phyloP scores from a whole-genome alignment of 2,329 filamentous ascomycete genomes.

The Cryoendolithus antarcticus region DNA sequence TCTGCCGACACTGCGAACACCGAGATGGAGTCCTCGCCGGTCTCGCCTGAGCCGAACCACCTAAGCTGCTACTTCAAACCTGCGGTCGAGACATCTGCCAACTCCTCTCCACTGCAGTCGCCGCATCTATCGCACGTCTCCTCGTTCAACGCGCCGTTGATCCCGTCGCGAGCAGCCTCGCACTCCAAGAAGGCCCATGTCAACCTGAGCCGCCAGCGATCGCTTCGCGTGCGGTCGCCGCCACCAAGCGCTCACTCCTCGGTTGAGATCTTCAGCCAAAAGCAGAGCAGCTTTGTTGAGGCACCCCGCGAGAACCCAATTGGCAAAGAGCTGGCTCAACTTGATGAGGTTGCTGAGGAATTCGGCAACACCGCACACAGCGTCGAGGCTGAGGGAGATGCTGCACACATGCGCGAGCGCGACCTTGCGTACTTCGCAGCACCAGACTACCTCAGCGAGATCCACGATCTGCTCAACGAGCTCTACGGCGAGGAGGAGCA shows the following conservation, averaged over 20 bases:
- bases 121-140: slow-evolving; percentile 47
- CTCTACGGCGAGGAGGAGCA: slow-evolving; percentile 13
- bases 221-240: slow-evolving; percentile 34
- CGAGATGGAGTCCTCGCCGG: slow-evolving; percentile 45
- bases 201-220: slow-evolving; percentile 57
- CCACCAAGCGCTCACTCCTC: slow-evolving; percentile 41
- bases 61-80: slow-evolving; percentile 46
- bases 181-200: slow-evolving; percentile 85
- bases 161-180: slow-evolving; percentile 68
- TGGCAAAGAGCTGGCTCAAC: slow-evolving; percentile 77
- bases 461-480: slow-evolving; percentile 54
- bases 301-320: slow-evolving; percentile 54
- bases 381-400: slow-evolving; percentile 60
- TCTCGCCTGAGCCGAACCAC: slow-evolving; percentile 42
- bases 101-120: slow-evolving; percentile 21
- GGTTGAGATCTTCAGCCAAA: slow-evolving; percentile 40
- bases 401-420: slow-evolving; percentile 53
- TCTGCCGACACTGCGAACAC: slow-evolving; percentile 54
- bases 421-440: slow-evolving; percentile 64
- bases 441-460: slow-evolving; percentile 73
- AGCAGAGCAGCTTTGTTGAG: slow-evolving; percentile 31
- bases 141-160: slow-evolving; percentile 46
- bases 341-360: slow-evolving; percentile 87
- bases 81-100: slow-evolving; percentile 24
- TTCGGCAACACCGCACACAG: slow-evolving; percentile 50